Conservation (phyloP, 1,284 basidiomycete genomes). For the Peniophora sp. region DNA sequence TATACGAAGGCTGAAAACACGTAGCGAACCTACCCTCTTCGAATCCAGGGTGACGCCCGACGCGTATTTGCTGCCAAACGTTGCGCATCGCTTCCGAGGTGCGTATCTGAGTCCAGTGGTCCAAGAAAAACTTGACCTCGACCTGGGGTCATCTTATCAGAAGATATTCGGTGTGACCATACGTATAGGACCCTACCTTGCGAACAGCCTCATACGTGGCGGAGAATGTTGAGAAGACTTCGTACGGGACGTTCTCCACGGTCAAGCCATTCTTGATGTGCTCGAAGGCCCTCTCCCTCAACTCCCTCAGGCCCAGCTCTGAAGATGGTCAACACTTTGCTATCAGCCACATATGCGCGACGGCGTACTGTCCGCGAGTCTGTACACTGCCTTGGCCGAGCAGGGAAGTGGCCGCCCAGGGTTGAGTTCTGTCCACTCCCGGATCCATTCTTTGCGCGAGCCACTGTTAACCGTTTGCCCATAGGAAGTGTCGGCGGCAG, state of each 20-base stretch:
- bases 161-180: not conserved
- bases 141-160: conserved; percentile 34
- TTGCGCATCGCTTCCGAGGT: conserved; percentile 72
- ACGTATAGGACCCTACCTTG: conserved; percentile 37
- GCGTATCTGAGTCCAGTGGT: conserved; percentile 78
- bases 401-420: conserved; percentile 67
- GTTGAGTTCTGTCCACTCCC: conserved; percentile 50
- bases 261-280: conserved; percentile 74
- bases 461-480: conserved; percentile 21
- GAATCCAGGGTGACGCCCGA: conserved; percentile 77
- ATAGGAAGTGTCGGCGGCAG: conserved; percentile 9
- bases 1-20: not conserved
- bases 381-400: conserved; percentile 83
- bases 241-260: conserved; percentile 76
- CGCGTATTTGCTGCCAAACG: conserved; percentile 77
- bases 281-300: conserved; percentile 66
- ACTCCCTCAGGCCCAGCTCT: conserved; percentile 63
- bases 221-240: conserved; percentile 82
- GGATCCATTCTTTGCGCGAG: conserved; percentile 58
- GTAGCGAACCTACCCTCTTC: conserved; percentile 50
- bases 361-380: conserved; percentile 82
- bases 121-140: conserved; percentile 71
- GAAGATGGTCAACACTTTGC: not conserved
- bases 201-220: conserved; percentile 78
- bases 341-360: not conserved